Conservation (phyloP, 805 yeast genomes). For the Wickerhamiella bombiphila region DNA sequence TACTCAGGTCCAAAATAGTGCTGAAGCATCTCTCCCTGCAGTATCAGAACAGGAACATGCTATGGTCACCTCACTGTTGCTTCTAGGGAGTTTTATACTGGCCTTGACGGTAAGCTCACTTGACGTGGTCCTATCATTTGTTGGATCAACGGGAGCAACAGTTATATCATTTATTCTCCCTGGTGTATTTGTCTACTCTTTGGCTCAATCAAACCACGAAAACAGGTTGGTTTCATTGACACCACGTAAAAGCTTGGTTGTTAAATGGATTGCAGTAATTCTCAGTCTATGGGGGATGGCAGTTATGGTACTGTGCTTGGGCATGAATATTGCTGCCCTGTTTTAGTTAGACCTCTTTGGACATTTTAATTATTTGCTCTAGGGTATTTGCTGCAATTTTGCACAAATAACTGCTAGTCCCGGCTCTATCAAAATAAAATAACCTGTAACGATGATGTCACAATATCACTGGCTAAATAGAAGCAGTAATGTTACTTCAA, state of each 20-base stretch:
- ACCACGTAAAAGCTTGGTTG: constrained; percentile 2
- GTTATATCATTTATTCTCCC: constrained; percentile 83
- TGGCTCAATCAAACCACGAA: constrained; percentile 32
- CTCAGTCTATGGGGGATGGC: constrained; percentile 53
- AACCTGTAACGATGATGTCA: constrained; percentile 2
- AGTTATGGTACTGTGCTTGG: constrained; percentile 55
- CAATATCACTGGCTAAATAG: too few relatives aligned
- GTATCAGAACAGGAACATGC: constrained; percentile 20
- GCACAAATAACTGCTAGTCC: too few relatives aligned
- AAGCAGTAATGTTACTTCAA: too few relatives aligned
- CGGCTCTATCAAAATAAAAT: background rate
- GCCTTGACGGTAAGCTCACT: constrained; percentile 59
- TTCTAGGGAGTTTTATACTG: constrained; percentile 42
- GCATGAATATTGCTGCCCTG: constrained; percentile 19
- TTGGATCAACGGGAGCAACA: constrained; percentile 89
- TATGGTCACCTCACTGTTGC: constrained; percentile 30
- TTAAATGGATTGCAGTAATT: constrained; percentile 34
- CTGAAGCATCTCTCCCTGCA: constrained; percentile 5
- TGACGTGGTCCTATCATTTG: constrained; percentile 70
- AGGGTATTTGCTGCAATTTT: too few relatives aligned
- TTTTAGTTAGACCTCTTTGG: too few relatives aligned
- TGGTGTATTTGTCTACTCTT: constrained; percentile 67
- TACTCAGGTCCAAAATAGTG: background rate
- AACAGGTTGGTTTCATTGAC: constrained; percentile 12
- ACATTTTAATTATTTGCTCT: too few relatives aligned